Percentiles rank a stretch among this genome's conserved stretches.
phyloP scores from a whole-genome alignment of 73 alveolate species.

The Paramecium tetraurelia region DNA sequence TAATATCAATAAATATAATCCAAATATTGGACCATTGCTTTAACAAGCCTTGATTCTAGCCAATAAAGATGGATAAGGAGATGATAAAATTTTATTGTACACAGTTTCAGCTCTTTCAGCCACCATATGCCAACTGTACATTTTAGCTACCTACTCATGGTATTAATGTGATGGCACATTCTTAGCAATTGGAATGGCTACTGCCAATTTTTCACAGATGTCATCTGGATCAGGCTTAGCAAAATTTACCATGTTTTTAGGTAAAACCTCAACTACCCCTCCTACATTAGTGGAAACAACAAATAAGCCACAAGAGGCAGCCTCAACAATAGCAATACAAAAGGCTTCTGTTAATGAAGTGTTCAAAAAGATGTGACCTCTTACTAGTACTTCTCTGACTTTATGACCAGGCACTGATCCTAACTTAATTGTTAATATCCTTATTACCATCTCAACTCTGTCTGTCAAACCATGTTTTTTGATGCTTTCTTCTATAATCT shows the following conservation, averaged over 20 bases:
- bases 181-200: constrained; percentile 68
- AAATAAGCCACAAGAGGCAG: constrained; percentile 98
- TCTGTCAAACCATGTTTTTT: constrained; percentile 83
- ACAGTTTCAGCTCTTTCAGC: constrained; percentile 94
- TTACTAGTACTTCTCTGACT: constrained; percentile 89
- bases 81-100: constrained; percentile 79
- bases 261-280: constrained; percentile 99
- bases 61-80: constrained; percentile 69
- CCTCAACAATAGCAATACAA: constrained; percentile 99
- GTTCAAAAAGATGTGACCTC: constrained; percentile 98
- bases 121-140: constrained; percentile 96
- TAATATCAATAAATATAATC: neutral
- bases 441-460: constrained; percentile 74
- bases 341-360: constrained; percentile 98
- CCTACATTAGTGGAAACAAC: constrained; percentile 99
- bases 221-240: constrained; percentile 70
- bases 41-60: constrained; percentile 58
- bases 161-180: constrained; percentile 62
- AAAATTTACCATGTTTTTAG: constrained; percentile 91
- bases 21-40: constrained; percentile 72
- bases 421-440: constrained; percentile 64
- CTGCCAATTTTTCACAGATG: constrained; percentile 54
- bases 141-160: constrained; percentile 77
- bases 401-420: constrained; percentile 96
- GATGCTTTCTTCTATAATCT: constrained; percentile 90